These are phyloP conservation scores for Sclerotinia spermophila DNA, from an alignment of 2,329 filamentous ascomycete genomes.

Conservation along the genomic window DNA sequence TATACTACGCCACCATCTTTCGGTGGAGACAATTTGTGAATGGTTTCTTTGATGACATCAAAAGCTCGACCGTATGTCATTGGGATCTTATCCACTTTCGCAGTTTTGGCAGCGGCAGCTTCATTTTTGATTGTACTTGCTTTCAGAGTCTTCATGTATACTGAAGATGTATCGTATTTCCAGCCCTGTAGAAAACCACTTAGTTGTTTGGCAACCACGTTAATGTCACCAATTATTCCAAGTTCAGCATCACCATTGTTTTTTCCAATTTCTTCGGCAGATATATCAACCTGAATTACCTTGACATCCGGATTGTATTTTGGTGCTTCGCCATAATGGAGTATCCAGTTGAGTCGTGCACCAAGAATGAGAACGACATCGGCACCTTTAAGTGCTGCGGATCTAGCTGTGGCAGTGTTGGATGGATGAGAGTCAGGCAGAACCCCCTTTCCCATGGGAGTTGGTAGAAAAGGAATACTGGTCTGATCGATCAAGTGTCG, in stretches of 20 bases:
- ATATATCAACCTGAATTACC: slow-evolving; percentile 54
- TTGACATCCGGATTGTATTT: slow-evolving; percentile 50
- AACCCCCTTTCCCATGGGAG: slow-evolving; percentile 57
- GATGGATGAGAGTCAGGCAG: slow-evolving; percentile 50
- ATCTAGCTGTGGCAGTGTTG: slow-evolving; percentile 52
- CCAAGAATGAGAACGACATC: slow-evolving; percentile 54
- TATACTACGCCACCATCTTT: slow-evolving; percentile 50
- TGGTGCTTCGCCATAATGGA: slow-evolving; percentile 52
- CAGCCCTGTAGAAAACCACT: slow-evolving; percentile 42
- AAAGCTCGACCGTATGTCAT: slow-evolving; percentile 51
- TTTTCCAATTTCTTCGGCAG: slow-evolving; percentile 50
- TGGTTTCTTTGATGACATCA: slow-evolving; percentile 48
- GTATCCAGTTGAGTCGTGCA: slow-evolving; percentile 55
- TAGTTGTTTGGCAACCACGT: slow-evolving; percentile 47
- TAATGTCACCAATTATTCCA: slow-evolving; percentile 50
- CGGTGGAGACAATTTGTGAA: slow-evolving; percentile 45
- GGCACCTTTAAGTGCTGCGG: slow-evolving; percentile 49
- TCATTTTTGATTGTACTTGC: slow-evolving; percentile 46
- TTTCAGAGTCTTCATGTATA: slow-evolving; percentile 38
- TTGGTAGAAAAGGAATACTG: slow-evolving; percentile 52
- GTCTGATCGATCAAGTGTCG: slow-evolving; percentile 45
- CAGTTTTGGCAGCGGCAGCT: slow-evolving; percentile 43
- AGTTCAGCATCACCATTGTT: slow-evolving; percentile 47
- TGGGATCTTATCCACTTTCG: slow-evolving; percentile 41
- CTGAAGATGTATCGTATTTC: slow-evolving; percentile 41